A percentile compares a stretch with the other conserved stretches of the same genome.
Conservation (phyloP, 2,329 filamentous ascomycete genomes). For the Xylaria sp. region DNA sequence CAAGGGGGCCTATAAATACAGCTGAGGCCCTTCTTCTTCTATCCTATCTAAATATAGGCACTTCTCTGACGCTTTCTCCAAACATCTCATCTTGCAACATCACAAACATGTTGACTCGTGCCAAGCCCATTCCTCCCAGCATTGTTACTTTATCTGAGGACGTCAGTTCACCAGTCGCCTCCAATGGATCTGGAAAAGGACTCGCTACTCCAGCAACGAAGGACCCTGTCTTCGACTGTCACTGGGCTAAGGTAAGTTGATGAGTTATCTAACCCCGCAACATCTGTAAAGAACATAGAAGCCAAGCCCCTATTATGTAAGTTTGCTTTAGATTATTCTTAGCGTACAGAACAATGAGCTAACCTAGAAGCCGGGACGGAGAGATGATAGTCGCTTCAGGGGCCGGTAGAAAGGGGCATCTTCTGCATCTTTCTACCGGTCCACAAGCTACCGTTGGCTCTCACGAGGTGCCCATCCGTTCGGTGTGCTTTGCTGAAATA, state of each 20-base stretch:
- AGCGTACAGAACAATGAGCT: neutral
- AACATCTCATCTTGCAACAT: neutral
- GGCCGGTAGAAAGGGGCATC: slow-evolving; percentile 37
- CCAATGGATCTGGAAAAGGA: slow-evolving; percentile 25
- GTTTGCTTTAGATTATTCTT: slow-evolving; percentile 7
- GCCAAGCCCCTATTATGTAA: slow-evolving; percentile 30
- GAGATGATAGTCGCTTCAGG: slow-evolving; percentile 36
- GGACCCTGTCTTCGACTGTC: slow-evolving; percentile 39
- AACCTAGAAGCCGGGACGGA: slow-evolving; percentile 37
- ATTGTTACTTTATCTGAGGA: slow-evolving; percentile 21
- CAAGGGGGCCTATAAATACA: neutral
- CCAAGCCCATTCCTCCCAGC: neutral
- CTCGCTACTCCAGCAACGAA: slow-evolving; percentile 30
- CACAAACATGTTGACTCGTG: slow-evolving; percentile 1
- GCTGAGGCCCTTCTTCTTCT: neutral
- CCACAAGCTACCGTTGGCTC: slow-evolving; percentile 32
- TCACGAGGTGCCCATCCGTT: slow-evolving; percentile 38
- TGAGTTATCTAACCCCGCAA: slow-evolving; percentile 36
- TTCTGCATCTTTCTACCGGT: slow-evolving; percentile 35
- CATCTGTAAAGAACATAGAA: slow-evolving; percentile 18
- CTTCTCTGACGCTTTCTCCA: neutral
- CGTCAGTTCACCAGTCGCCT: slow-evolving; percentile 30
- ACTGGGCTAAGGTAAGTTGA: slow-evolving; percentile 43
- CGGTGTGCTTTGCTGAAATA: slow-evolving; percentile 38
- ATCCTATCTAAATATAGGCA: neutral